A percentile compares a stretch with the other conserved stretches of the same genome.
phyloP scores from a whole-genome alignment of 1,139 yeast genomes.

The Eremothecium cymbalariae region DNA sequence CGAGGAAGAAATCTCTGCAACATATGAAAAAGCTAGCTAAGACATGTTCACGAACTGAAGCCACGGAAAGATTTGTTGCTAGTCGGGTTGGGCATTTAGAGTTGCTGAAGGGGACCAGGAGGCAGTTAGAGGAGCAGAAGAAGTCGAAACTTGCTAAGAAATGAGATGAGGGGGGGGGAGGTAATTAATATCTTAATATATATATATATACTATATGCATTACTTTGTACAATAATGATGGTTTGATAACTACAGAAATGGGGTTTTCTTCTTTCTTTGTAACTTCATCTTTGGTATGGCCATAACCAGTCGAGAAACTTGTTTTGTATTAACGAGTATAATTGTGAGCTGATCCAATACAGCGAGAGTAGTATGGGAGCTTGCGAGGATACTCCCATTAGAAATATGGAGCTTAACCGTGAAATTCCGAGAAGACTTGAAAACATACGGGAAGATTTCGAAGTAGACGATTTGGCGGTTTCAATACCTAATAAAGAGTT shows the following conservation, averaged over 20 bases:
- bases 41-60: constrained; percentile 51
- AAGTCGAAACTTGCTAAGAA: constrained; percentile 12
- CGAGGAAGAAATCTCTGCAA: constrained; percentile 46
- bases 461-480: constrained; percentile 18
- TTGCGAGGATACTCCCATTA: constrained; percentile 78
- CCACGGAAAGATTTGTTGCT: constrained; percentile 80
- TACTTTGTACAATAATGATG: neutral
- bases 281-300: constrained; percentile 37
- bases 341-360: constrained; percentile 83
- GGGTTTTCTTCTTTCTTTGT: neutral
- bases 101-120: constrained; percentile 82
- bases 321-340: constrained; percentile 69
- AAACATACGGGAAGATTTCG: constrained; percentile 31
- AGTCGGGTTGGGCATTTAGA: constrained; percentile 95
- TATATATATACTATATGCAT: constrained; percentile 26
- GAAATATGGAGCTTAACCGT: constrained; percentile 64
- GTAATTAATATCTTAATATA: neutral
- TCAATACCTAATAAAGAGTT: constrained; percentile 31
- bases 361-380: constrained; percentile 75
- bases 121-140: constrained; percentile 58
- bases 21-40: constrained; percentile 55
- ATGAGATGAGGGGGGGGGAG: neutral
- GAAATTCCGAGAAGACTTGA: constrained; percentile 49
- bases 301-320: constrained; percentile 56
- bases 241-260: neutral